A percentile compares a stretch with the other conserved stretches of the same genome.
Conservation (phyloP, 805 yeast species). For the Saturnispora quitensis region DNA sequence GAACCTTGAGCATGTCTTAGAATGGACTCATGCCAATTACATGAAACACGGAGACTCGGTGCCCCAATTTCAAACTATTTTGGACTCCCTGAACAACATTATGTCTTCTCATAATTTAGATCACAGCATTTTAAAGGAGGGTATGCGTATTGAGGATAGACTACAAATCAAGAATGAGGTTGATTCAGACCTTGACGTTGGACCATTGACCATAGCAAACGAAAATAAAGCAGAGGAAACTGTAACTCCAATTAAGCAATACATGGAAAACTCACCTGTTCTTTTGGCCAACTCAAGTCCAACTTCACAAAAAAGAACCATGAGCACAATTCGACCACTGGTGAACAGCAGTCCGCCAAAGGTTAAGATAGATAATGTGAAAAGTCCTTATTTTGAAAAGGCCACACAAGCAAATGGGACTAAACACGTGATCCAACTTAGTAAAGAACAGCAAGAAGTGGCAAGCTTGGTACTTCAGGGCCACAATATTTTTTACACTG, state of each 20-base stretch:
- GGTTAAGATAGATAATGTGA: neutral
- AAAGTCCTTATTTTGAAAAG: conserved; percentile 1
- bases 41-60: conserved; percentile 10
- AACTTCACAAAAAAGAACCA: neutral
- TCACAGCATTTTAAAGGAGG: neutral
- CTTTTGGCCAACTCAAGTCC: neutral
- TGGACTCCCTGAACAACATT: conserved; percentile 14
- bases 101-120: neutral
- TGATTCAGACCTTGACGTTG: neutral
- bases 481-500: conserved; percentile 77
- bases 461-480: conserved; percentile 55
- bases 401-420: conserved; percentile 4
- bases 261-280: neutral
- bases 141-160: neutral
- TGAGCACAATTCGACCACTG: neutral
- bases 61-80: conserved; percentile 14
- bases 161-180: neutral
- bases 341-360: conserved; percentile 4
- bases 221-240: neutral
- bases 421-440: conserved; percentile 22
- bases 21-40: conserved; percentile 2
- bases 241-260: neutral
- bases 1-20: conserved; percentile 2
- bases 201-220: neutral
- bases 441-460: conserved; percentile 59